Base-by-base conservation (phyloP, 306 rosid species). In the Ziziphus jujuba region DNA sequence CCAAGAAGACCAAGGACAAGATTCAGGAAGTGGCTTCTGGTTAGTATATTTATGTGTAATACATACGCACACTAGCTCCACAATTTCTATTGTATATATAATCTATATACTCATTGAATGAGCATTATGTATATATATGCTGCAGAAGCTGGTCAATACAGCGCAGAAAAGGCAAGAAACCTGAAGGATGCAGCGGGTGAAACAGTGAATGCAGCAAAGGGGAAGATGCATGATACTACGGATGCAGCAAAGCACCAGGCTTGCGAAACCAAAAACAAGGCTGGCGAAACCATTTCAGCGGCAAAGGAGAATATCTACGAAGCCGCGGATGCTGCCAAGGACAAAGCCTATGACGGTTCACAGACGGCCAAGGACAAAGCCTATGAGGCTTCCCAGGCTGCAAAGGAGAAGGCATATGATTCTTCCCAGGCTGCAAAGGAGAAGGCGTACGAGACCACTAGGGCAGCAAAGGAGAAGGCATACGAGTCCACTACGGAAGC, bases 121-220 rank as follows among this genome's bases (percentile, higher is more conserved):
- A n/a, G n/a, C n/a, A n/a, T n/a, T 14, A 22, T 19, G 9, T 35
- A 28, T 10, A 5, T 21, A 31, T 15, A 33, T 14, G 33, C 33
- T 28, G 21, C 85, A 91, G 96, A 77, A n/a, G 69, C 82, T 2
- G 80, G 86, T 1, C 58, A 85, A 21, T 82, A 75, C 66, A 55
- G 69, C 19, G 75, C 82, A 13, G 87, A 82, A 7, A 82, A 84
- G 75, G 85, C 76, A 0, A 80, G 73, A 61, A 69, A 81, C 3
- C 56, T 70, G 60, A 79, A 73, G 69, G 71, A 69, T 15, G 44
- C 67, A 2, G 40, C 65, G 12, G 24, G 45, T 1, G 81, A 71
- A 67, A 71, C 19, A 31, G 51, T 43, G 34, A 74, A 75, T 1
- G 64, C 72, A 1, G 81, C 91, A 5, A 68, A 64, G 31, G 85